Evolutionary conservation across 2,329 filamentous ascomycete species (phyloP).

Genomic region (Cladosporium sphaerospermum): DNA sequence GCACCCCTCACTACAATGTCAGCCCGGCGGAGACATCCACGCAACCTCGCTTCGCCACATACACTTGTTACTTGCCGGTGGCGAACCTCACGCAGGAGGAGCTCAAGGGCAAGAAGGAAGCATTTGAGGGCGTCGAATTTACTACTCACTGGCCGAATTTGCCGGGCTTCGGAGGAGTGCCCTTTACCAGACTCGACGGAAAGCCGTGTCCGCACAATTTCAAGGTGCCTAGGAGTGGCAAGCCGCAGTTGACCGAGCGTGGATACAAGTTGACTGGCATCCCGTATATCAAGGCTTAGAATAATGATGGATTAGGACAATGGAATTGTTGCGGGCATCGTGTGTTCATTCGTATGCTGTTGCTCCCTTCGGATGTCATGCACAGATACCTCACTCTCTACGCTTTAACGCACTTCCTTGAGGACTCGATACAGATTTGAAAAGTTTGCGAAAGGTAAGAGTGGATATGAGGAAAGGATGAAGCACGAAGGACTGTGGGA

Average conservation of each 20-base stretch:
- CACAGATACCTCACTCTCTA: too few species aligned
- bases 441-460: too few species aligned
- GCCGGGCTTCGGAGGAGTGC: conserved; percentile 21
- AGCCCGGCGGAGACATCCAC: conserved; percentile 8
- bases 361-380: too few species aligned
- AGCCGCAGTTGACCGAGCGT: conserved; percentile 36
- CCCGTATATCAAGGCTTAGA: conserved; percentile 35
- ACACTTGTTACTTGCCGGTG: conserved; percentile 25
- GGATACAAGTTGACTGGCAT: conserved; percentile 45
- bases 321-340: too few species aligned
- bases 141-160: conserved; percentile 28
- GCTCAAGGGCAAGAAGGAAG: conserved; percentile 11
- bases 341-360: too few species aligned
- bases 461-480: too few species aligned
- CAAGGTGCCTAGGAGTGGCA: conserved; percentile 32
- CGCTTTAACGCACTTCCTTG: too few species aligned
- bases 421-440: too few species aligned
- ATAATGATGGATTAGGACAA: background rate
- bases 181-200: conserved; percentile 17
- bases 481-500: too few species aligned
- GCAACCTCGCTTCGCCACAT: conserved; percentile 23
- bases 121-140: conserved; percentile 18
- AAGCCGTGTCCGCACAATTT: conserved; percentile 31
- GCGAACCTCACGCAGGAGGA: conserved; percentile 24
- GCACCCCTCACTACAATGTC: conserved; percentile 26